phyloP scores from a whole-genome alignment of 257 asterid genomes.

The Solanum bulbocastanum region DNA sequence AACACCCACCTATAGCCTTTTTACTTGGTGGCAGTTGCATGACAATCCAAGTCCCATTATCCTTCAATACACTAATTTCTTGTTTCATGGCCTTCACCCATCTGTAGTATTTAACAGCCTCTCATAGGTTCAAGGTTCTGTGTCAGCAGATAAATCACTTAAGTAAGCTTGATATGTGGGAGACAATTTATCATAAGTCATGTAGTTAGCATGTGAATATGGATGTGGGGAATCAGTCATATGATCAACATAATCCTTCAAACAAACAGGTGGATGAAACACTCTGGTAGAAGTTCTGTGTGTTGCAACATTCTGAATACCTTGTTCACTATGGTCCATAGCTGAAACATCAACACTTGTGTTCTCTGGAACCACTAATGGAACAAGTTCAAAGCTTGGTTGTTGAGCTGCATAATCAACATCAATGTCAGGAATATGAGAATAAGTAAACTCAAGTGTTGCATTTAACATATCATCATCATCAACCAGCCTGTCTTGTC shows the following conservation, averaged over 20 bases:
- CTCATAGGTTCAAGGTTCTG: background rate
- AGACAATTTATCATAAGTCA: background rate
- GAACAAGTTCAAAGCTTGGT: no score
- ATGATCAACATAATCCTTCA: background rate
- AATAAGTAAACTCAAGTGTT: no score
- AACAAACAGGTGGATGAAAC: background rate
- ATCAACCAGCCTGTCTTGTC: background rate
- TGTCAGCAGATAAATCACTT: background rate
- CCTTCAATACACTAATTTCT: no score
- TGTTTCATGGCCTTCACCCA: background rate
- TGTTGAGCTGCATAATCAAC: background rate
- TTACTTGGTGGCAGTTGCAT: no score
- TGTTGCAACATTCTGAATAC: background rate
- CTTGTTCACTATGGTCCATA: background rate
- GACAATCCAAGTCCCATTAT: no score
- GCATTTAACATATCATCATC: background rate
- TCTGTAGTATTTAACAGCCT: no score
- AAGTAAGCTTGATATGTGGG: background rate
- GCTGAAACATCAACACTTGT: no score
- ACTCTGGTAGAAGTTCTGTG: rapidly evolving
- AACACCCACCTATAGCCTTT: no score
- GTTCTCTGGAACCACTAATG: background rate
- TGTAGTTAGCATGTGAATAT: background rate
- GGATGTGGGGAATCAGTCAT: background rate
- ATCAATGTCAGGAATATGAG: background rate